Conservation (phyloP, 1,284 basidiomycete species). For the Leccinum griseonigrum region DNA sequence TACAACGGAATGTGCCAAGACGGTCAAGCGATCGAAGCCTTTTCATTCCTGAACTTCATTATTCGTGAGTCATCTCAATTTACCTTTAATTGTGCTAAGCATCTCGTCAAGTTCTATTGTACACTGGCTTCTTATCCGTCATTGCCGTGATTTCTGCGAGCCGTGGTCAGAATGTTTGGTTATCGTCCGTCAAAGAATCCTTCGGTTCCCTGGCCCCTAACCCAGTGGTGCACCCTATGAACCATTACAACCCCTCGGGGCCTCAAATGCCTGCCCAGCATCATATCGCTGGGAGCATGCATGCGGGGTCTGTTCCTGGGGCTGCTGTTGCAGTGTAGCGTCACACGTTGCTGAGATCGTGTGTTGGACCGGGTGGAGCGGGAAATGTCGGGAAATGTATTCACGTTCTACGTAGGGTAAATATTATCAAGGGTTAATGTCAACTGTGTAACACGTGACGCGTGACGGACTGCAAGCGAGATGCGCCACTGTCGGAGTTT, state of each 20-base stretch:
- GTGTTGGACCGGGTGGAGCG: background rate
- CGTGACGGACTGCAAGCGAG: background rate
- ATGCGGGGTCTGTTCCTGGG: background rate
- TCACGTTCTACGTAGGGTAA: constrained; percentile 1
- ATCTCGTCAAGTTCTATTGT: constrained; percentile 39
- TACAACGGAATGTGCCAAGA: constrained; percentile 39
- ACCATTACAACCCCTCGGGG: constrained; percentile 14
- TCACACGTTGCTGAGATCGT: background rate
- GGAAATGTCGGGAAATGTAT: background rate
- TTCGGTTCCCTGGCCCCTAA: constrained; percentile 21
- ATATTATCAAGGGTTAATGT: background rate
- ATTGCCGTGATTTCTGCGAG: constrained; percentile 37
- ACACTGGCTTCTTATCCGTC: constrained; percentile 36
- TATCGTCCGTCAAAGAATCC: constrained; percentile 40
- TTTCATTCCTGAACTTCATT: constrained; percentile 53
- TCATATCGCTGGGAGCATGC: background rate
- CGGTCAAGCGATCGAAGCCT: constrained; percentile 46
- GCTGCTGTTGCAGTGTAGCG: constrained; percentile 8
- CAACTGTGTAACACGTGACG: background rate
- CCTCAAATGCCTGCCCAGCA: constrained; percentile 4
- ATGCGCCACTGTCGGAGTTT: constrained; percentile 32
- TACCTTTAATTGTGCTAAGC: background rate
- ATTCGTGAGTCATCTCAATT: constrained; percentile 37
- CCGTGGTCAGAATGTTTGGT: constrained; percentile 45
- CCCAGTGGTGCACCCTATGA: constrained; percentile 19